These are phyloP conservation scores for Steccherinum ochraceum DNA, from an alignment of 768 basidiomycete genomes.

Conservation along the genomic window DNA sequence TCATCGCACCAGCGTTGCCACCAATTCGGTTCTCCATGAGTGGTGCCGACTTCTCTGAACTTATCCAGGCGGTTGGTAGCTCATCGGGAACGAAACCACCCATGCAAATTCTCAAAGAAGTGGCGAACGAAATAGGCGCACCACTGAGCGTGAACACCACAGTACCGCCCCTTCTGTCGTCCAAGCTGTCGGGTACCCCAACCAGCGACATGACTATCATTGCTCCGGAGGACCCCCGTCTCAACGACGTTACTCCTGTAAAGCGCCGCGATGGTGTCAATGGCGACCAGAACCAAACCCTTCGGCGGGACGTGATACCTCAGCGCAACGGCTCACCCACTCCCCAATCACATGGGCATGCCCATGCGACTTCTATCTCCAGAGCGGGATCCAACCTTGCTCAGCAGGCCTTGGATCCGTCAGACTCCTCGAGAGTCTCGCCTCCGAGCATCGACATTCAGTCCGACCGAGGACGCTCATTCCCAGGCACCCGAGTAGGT, in stretches of 20 bases:
- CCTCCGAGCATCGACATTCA: background rate
- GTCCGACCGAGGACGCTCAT: background rate
- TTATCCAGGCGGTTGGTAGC: slow-evolving; percentile 55
- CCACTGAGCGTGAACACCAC: slow-evolving; percentile 11
- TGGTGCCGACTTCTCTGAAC: slow-evolving; percentile 72
- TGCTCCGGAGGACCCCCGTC: background rate
- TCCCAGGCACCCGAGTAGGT: no score
- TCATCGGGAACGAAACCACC: slow-evolving; percentile 39
- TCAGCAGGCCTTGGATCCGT: background rate
- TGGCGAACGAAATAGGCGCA: slow-evolving; percentile 5
- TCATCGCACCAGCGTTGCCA: slow-evolving; percentile 82
- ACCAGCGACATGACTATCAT: slow-evolving; percentile 18
- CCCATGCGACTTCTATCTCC: background rate
- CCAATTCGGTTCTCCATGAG: slow-evolving; percentile 90
- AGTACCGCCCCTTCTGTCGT: slow-evolving; percentile 7
- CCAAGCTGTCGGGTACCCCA: slow-evolving; percentile 15
- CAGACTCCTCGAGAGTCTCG: background rate
- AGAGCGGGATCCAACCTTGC: background rate
- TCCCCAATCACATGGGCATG: background rate
- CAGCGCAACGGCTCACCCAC: slow-evolving; percentile 10
- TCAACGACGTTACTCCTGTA: slow-evolving; percentile 18
- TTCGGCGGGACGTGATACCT: slow-evolving; percentile 21
- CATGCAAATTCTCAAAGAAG: slow-evolving; percentile 33
- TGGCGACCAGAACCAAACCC: slow-evolving; percentile 8
- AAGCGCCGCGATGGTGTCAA: slow-evolving; percentile 10